Evolutionary conservation across 768 basidiomycete species (phyloP).

Genomic region (Panaeolus cyanescens): DNA sequence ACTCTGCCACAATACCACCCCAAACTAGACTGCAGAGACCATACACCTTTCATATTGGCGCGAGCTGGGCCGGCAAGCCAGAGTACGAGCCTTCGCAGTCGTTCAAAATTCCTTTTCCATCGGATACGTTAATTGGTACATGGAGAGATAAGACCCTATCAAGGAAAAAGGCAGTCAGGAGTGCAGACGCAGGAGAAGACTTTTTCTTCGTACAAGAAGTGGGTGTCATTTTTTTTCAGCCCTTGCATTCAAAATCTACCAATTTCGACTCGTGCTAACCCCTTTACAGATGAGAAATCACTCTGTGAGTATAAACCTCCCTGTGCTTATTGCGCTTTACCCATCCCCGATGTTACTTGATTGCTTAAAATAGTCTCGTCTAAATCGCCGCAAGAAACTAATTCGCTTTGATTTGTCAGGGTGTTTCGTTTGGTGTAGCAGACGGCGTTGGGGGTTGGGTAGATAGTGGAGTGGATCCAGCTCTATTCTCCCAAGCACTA

Average conservation of each 20-base stretch:
- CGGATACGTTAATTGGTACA: conserved; percentile 56
- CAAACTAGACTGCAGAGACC: conserved; percentile 24
- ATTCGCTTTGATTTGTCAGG: conserved; percentile 46
- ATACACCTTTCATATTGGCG: conserved; percentile 76
- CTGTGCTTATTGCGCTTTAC: conserved; percentile 25
- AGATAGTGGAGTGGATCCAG: conserved; percentile 80
- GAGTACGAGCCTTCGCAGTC: conserved; percentile 32
- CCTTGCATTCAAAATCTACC: neutral
- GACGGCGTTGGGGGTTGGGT: conserved; percentile 96
- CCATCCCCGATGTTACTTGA: conserved; percentile 11
- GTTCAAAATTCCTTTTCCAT: conserved; percentile 52
- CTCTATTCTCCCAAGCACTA: conserved; percentile 87
- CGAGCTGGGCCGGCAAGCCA: conserved; percentile 80
- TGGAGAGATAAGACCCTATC: conserved; percentile 73
- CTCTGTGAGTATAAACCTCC: conserved; percentile 59
- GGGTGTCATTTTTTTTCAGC: conserved; percentile 27
- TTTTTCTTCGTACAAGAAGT: conserved; percentile 70
- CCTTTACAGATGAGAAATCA: conserved; percentile 66
- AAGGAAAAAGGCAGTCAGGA: conserved; percentile 39
- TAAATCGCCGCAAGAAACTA: neutral
- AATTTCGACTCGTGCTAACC: conserved; percentile 2
- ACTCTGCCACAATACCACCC: neutral
- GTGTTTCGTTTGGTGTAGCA: conserved; percentile 80
- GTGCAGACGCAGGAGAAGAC: conserved; percentile 47
- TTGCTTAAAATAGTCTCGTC: conserved; percentile 4